These are phyloP conservation scores for Rhizophagus prolifer DNA, from an alignment of 192 early-diverging fungal species.

Conservation along the genomic window DNA sequence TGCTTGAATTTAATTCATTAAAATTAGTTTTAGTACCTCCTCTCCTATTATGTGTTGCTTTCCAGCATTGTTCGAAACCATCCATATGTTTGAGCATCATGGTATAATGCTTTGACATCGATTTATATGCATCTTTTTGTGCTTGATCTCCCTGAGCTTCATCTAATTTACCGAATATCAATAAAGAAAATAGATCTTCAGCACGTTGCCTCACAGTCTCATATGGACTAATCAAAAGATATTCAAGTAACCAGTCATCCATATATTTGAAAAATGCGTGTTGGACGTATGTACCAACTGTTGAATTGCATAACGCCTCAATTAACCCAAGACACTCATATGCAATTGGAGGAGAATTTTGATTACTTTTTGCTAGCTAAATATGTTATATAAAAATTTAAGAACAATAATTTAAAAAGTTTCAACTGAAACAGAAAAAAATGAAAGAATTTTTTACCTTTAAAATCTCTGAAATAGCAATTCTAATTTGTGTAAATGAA, in stretches of 20 bases:
- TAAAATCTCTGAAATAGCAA: constrained; percentile 3
- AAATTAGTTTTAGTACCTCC: constrained; percentile 1
- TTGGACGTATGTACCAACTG: constrained; percentile 8
- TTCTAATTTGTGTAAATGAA: background rate
- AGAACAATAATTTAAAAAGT: background rate
- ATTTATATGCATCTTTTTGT: background rate
- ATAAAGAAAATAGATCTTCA: constrained; percentile 13
- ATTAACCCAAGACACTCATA: constrained; percentile 25
- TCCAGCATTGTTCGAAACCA: constrained; percentile 4
- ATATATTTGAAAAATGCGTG: background rate
- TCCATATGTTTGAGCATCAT: constrained; percentile 21
- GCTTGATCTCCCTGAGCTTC: constrained; percentile 6
- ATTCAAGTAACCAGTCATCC: constrained; percentile 12
- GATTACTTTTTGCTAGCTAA: constrained; percentile 13
- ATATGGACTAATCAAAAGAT: constrained; percentile 16
- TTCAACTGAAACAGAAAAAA: background rate
- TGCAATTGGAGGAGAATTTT: background rate
- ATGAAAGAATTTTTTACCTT: background rate
- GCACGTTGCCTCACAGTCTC: constrained; percentile 18
- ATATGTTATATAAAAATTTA: background rate
- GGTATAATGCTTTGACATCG: background rate
- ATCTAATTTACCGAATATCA: constrained; percentile 13
- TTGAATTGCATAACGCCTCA: constrained; percentile 10
- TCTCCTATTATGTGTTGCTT: constrained; percentile 4
- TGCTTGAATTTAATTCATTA: background rate